Base-by-base conservation (phyloP, 306 rosid genomes). In the Mucuna pruriens region DNA sequence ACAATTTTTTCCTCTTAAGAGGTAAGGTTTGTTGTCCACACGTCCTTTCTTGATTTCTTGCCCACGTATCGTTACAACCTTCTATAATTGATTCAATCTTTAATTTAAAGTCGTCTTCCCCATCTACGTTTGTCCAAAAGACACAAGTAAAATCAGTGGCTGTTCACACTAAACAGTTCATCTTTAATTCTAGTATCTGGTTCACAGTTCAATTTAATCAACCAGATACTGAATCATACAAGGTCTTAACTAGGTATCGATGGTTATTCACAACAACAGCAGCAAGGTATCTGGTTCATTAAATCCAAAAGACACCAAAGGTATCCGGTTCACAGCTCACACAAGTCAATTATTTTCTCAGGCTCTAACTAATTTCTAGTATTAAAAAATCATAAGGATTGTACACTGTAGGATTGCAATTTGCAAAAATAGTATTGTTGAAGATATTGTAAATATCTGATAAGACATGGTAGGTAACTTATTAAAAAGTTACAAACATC, bases 11-110 rank as follows among this genome's bases (percentile, higher is more conserved):
- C 78, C 87, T 87, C 87, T 87, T 85, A 36, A 58, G 83, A 58
- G 87, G 25, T 69, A 77, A 64, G 85, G 39, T 64, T 67, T 83
- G 86, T 70, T 49, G 82, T 66, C 25, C 80, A 69, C 40, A 58
- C 31, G 68, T 74, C 64, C 84, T 84, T 71, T 61, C 93, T 70
- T 84, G 89, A 34, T 82, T 71, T 78, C 68, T 70, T 48, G 11
- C 62, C 25, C 75, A 85, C 33, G 33, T 76, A 82, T 83, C 90
- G 83, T 86, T 89, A 70, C 91, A 92, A 16, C 94, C 90, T 73
- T 92, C 96, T 46, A 90, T 74, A n/a, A 92, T 76, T 75, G 91
- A 79, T 42, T 94, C 97, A 64, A 94, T 76, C 90, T 85, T 87
- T 31, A 83, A 58, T 55, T 75, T 88, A 36, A 89, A 85, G 80